Evolutionary conservation across 208 protist genomes (phyloP).

Genomic region (Acanthamoeba royreba): DNA sequence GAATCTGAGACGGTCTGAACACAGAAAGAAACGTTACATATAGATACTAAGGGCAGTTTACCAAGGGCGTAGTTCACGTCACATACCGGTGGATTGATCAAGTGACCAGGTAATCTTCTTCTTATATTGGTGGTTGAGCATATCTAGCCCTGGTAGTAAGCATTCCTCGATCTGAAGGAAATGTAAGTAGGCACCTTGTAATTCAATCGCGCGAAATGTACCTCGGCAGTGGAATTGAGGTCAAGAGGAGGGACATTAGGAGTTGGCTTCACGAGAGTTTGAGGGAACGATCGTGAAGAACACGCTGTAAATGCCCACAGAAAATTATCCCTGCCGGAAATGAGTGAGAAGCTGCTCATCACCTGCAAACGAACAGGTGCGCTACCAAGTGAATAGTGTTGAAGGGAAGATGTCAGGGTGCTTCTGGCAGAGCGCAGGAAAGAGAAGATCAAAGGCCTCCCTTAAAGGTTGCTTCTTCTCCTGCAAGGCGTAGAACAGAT

Average conservation of each 20-base stretch:
- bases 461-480: not conserved
- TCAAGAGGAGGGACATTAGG: not conserved
- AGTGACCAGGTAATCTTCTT: not conserved
- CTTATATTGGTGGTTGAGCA: not conserved
- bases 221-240: not conserved
- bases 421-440: not conserved
- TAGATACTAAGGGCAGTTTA: not conserved
- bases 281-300: not conserved
- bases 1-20: not conserved
- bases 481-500: not conserved
- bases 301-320: not conserved
- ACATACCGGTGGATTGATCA: not conserved
- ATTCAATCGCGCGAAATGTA: too few relatives aligned
- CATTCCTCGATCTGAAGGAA: not conserved
- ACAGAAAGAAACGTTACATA: not conserved
- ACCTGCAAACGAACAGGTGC: not conserved
- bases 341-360: not conserved
- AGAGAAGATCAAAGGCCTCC: not conserved
- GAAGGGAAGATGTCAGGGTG: not conserved
- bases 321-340: not conserved
- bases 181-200: too few relatives aligned
- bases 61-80: not conserved
- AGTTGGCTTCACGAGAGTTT: not conserved
- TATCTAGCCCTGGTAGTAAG: not conserved
- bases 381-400: not conserved